A percentile compares a stretch with the other conserved stretches of the same genome.
Evolutionary conservation across 2,329 filamentous ascomycete genomes (phyloP).

Genomic region (Aspergillus spinulosporus): DNA sequence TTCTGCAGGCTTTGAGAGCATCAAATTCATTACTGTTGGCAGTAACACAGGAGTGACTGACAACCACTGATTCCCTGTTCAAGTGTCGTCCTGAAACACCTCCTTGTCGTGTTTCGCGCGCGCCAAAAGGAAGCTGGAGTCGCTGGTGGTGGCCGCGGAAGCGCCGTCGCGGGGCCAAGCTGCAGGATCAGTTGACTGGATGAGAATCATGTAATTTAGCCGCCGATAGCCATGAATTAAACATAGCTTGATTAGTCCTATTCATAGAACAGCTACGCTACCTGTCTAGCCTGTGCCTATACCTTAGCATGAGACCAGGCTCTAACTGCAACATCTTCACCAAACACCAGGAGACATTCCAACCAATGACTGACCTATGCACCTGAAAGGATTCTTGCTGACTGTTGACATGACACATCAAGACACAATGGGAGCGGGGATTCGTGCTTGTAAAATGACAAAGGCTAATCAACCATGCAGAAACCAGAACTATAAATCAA

Average conservation of each 20-base stretch:
- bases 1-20: not conserved
- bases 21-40: not conserved
- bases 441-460: conserved; percentile 21
- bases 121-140: conserved; percentile 2
- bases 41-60: not conserved
- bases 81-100: conserved; percentile 10
- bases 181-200: conserved; percentile 1
- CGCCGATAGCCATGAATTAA: not conserved
- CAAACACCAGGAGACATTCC: conserved; percentile 4
- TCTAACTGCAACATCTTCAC: not conserved
- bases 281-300: not conserved
- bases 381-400: conserved; percentile 15
- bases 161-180: conserved; percentile 11
- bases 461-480: conserved; percentile 18
- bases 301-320: not conserved
- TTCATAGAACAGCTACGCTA: conserved; percentile 8
- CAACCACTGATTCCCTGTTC: conserved; percentile 12
- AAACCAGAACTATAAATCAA: conserved; percentile 6
- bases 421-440: conserved; percentile 23
- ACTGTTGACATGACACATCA: conserved; percentile 22
- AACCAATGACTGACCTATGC: conserved; percentile 11
- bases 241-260: conserved; percentile 10
- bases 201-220: not conserved
- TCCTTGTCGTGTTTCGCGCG: conserved; percentile 13
- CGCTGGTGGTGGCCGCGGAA: conserved; percentile 6